Evolutionary conservation across 495 filamentous ascomycete genomes (phyloP).

Genomic region (Penicillium riverlandense): DNA sequence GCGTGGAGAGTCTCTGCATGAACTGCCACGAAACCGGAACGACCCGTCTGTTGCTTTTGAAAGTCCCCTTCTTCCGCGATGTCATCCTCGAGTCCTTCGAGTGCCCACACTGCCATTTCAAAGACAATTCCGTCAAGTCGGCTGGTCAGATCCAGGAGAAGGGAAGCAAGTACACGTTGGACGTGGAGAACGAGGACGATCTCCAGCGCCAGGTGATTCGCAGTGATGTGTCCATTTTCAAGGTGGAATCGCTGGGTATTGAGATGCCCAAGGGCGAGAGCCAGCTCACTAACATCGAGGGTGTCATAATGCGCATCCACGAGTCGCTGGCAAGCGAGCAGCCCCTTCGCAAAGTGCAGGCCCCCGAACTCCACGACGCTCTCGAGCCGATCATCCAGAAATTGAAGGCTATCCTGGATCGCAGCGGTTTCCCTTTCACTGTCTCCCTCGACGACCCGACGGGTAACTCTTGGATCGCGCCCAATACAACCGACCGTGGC

Average conservation of each 20-base stretch:
- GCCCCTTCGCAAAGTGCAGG: constrained; percentile 58
- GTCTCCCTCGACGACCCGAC: constrained; percentile 81
- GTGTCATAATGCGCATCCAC: constrained; percentile 66
- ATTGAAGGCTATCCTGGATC: constrained; percentile 63
- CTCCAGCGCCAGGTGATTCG: constrained; percentile 84
- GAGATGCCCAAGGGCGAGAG: constrained; percentile 86
- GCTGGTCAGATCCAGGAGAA: constrained; percentile 86
- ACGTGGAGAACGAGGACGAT: constrained; percentile 60
- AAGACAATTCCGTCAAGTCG: constrained; percentile 86
- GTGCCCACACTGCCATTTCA: constrained; percentile 80
- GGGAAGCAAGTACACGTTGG: constrained; percentile 72
- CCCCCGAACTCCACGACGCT: constrained; percentile 69
- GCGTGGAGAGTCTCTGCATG: constrained; percentile 54
- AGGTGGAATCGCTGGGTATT: constrained; percentile 77
- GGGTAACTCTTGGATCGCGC: constrained; percentile 97
- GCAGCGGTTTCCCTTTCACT: constrained; percentile 77
- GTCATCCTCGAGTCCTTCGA: constrained; percentile 94
- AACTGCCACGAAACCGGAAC: constrained; percentile 49
- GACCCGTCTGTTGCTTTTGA: constrained; percentile 78
- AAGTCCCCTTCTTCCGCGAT: constrained; percentile 94
- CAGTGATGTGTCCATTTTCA: constrained; percentile 74
- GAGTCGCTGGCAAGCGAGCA: constrained; percentile 74
- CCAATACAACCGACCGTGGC: constrained; percentile 58
- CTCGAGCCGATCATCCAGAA: constrained; percentile 65
- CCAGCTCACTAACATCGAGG: constrained; percentile 87